Percentiles rank a stretch among this genome's conserved stretches.
Evolutionary conservation across 2,329 filamentous ascomycete genomes (phyloP).

Genomic region (Knoxdaviesia proteae): DNA sequence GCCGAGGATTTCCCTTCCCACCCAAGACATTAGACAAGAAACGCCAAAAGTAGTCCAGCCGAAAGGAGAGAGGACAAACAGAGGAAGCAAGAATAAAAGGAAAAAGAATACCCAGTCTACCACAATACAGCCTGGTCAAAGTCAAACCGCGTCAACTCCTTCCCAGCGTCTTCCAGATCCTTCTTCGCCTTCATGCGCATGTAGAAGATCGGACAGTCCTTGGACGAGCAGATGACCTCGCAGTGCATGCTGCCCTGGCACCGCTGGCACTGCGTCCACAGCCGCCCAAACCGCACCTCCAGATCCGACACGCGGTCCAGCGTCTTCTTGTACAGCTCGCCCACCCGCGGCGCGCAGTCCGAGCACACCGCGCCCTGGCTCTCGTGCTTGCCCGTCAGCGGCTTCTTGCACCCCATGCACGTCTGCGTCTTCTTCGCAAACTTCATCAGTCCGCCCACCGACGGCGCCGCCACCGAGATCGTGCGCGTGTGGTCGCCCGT

Average conservation of each 20-base stretch:
- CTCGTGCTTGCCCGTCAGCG: constrained; percentile 60
- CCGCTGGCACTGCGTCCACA: constrained; percentile 96
- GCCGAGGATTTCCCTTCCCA: no score
- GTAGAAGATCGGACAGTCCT: constrained; percentile 97
- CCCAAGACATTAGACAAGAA: no score
- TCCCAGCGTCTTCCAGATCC: constrained; percentile 85
- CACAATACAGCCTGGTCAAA: constrained; percentile 51
- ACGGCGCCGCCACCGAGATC: constrained; percentile 79
- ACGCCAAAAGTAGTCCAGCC: no score
- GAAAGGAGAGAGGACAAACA: no score
- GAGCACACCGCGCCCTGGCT: constrained; percentile 69
- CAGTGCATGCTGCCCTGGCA: constrained; percentile 97
- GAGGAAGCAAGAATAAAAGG: no score
- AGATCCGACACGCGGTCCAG: constrained; percentile 75
- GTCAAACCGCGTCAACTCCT: constrained; percentile 79
- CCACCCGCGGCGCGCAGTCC: constrained; percentile 65
- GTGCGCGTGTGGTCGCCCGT: constrained; percentile 89
- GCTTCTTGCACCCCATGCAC: constrained; percentile 98
- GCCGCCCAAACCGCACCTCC: constrained; percentile 73
- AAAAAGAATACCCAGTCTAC: constrained; percentile 11
- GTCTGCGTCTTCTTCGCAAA: constrained; percentile 96
- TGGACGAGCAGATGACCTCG: constrained; percentile 90
- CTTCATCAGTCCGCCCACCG: constrained; percentile 89
- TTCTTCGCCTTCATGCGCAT: constrained; percentile 99
- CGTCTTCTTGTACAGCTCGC: constrained; percentile 85